Base-by-base conservation (phyloP, 495 filamentous ascomycete genomes). In the Trichoderma gamsii region DNA sequence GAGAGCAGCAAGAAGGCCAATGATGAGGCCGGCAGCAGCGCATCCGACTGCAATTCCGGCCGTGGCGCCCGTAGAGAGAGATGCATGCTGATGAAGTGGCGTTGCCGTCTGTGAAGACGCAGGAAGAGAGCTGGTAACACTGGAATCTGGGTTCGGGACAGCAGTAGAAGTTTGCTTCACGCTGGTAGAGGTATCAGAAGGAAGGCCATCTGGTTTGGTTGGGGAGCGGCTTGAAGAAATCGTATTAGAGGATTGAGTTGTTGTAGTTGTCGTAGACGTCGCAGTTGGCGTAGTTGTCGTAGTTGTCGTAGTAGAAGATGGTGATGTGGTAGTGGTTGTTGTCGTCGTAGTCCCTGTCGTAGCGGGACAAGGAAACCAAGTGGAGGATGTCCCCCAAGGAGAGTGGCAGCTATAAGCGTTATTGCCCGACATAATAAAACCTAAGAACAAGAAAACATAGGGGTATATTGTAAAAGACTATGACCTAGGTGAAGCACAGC, bases 1-100 rank as follows among this genome's bases (percentile, higher is more conserved):
- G 41, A 69, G 66, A 15, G 70, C 69, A 15, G 67, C 67, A 32
- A 72, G 65, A 46, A 71, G 32, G 11, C 71, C 76, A 12, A 78
- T 5, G 18, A 77, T 59, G 11, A 70, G 66, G 23, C 76, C 76
- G 27, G 63, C 73, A n/a, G 73, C 25, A 56, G 73, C 68, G 49
- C 75, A 73, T 21, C 69, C 75, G 56, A 77, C 64, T 15, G 74
- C 74, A 25, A 70, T 71, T 16, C 75, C 76, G 41, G 73, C 76
- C 8, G 70, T 64, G 29, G 71, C 71, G 4, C 70, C 70, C 4
- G 5, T 16, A 46, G 43, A 46, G 5, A 46, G 7, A 4, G 9
- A 13, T 11, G 43, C 12, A 23, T 41, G 41, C 41, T 70, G 23
- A 70, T 5, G 41, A 67, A 67, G 21, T 0, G 9, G 41, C 8